Percentiles rank a stretch among this genome's conserved stretches.
phyloP scores from a whole-genome alignment of 495 filamentous ascomycete genomes.

The Penicillium odoratum region DNA sequence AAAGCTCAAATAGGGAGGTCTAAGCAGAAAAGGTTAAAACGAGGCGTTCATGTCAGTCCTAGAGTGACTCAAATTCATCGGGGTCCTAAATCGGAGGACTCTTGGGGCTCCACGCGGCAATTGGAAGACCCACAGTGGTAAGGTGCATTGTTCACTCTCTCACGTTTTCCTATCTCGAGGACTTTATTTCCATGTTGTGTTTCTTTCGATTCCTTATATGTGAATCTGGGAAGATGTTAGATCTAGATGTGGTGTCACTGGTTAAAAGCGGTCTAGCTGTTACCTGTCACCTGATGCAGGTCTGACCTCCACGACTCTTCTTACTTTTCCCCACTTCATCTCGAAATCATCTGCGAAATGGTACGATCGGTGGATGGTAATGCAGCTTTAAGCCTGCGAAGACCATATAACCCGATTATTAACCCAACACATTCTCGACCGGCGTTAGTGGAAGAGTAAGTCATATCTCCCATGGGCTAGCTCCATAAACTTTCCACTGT shows the following conservation, averaged over 20 bases:
- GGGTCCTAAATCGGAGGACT: not conserved
- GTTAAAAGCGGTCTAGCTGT: not conserved
- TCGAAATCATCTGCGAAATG: conserved; percentile 7
- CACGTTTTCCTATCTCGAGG: not conserved
- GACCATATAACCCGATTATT: conserved; percentile 40
- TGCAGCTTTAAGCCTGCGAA: conserved; percentile 7
- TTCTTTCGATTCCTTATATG: no score
- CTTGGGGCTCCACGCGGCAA: not conserved
- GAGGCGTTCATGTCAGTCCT: no score
- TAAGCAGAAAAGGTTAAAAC: not conserved
- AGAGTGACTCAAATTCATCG: not conserved
- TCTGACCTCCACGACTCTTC: not conserved
- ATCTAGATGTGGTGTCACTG: not conserved
- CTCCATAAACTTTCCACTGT: not conserved
- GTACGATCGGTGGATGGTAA: conserved; percentile 6
- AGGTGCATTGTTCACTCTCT: not conserved
- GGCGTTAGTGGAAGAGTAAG: conserved; percentile 45
- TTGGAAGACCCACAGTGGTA: not conserved
- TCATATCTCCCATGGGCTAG: not conserved
- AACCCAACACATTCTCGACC: conserved; percentile 37
- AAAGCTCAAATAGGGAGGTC: conserved; percentile 6
- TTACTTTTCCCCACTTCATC: not conserved
- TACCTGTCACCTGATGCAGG: not conserved
- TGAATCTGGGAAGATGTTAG: not conserved
- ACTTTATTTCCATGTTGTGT: no score